A percentile compares a stretch with the other conserved stretches of the same genome.
Conservation (phyloP, 805 yeast genomes). For the Phaffomyces thermotolerans region DNA sequence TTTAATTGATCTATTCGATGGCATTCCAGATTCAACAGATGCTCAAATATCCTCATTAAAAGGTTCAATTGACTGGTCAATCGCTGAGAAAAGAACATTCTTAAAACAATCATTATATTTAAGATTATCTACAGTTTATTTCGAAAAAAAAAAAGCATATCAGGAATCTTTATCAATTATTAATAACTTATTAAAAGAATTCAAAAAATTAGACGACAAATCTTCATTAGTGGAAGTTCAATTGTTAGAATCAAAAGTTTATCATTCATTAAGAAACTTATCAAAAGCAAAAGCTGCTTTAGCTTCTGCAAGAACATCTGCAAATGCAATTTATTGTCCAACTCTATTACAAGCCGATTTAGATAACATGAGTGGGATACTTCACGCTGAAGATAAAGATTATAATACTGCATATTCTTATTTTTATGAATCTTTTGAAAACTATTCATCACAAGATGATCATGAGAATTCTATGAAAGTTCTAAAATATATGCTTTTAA, state of each 20-base stretch:
- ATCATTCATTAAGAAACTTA: conserved; percentile 83
- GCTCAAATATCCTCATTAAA: conserved; percentile 66
- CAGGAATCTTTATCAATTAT: conserved; percentile 69
- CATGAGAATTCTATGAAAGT: conserved; percentile 69
- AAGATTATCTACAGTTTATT: conserved; percentile 70
- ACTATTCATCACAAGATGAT: conserved; percentile 52
- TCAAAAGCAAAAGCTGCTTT: conserved; percentile 88
- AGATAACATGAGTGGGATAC: conserved; percentile 90
- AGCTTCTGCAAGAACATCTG: conserved; percentile 93
- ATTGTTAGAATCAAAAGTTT: conserved; percentile 80
- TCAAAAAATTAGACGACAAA: conserved; percentile 92
- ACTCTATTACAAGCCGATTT: conserved; percentile 90
- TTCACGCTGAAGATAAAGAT: conserved; percentile 95
- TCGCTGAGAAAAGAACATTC: conserved; percentile 74
- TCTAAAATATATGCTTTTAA: conserved; percentile 84
- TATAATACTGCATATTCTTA: conserved; percentile 94
- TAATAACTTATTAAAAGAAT: conserved; percentile 66
- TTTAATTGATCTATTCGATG: conserved; percentile 71
- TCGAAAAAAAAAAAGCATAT: conserved; percentile 51
- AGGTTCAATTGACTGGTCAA: conserved; percentile 84
- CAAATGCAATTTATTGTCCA: conserved; percentile 94
- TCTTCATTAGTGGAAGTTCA: conserved; percentile 94
- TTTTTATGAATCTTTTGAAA: conserved; percentile 92
- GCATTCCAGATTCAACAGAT: conserved; percentile 53
- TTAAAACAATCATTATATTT: conserved; percentile 83